A percentile compares a stretch with the other conserved stretches of the same genome.
These are phyloP conservation scores for Solanum bulbocastanum DNA, from an alignment of 257 asterid genomes.

Conservation along the genomic window DNA sequence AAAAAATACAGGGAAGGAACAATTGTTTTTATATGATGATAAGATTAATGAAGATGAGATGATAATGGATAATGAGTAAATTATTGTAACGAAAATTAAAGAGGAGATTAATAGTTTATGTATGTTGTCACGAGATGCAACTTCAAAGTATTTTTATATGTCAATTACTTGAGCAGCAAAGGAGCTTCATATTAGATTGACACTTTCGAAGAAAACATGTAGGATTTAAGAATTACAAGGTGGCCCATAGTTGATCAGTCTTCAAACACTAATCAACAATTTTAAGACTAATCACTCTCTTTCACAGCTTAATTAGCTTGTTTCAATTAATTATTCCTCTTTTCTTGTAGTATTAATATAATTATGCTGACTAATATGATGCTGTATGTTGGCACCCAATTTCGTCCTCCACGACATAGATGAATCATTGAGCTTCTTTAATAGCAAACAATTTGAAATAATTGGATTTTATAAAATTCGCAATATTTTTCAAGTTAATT, in stretches of 20 bases:
- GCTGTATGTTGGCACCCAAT: no score
- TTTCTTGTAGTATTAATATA: no score
- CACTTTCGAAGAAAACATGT: slow-evolving; percentile 75
- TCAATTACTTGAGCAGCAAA: slow-evolving; percentile 75
- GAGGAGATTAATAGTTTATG: slow-evolving; percentile 9
- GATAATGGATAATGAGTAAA: neutral
- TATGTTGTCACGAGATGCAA: slow-evolving; percentile 26
- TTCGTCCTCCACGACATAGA: no score
- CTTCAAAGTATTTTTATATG: slow-evolving; percentile 62
- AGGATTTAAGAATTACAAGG: slow-evolving; percentile 58
- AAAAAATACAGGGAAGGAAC: neutral
- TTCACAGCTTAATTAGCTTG: neutral
- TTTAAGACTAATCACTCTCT: slow-evolving; percentile 36
- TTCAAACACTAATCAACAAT: slow-evolving; percentile 71
- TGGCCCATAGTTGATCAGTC: slow-evolving; percentile 90
- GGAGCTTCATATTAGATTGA: slow-evolving; percentile 65
- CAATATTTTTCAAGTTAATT: no score
- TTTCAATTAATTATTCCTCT: no score
- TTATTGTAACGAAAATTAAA: neutral
- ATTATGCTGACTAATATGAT: no score
- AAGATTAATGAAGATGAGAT: neutral
- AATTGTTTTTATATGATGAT: slow-evolving; percentile 4
- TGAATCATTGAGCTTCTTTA: no score
- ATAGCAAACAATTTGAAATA: no score
- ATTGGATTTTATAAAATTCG: no score